A percentile compares a stretch with the other conserved stretches of the same genome.
These are phyloP conservation scores for Camelina neglecta DNA, from an alignment of 345 rosid species.

Conservation along the genomic window DNA sequence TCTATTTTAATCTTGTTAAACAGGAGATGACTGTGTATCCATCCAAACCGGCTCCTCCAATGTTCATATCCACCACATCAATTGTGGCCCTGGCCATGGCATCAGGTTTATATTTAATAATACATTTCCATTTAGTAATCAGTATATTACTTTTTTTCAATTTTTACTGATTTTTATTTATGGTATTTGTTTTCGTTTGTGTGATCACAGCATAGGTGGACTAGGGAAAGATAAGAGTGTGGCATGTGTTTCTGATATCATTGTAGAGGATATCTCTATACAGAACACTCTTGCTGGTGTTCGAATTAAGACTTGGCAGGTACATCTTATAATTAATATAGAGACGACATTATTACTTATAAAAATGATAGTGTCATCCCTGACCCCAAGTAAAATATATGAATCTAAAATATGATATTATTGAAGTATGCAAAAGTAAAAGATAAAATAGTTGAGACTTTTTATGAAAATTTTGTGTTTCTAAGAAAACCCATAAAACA, in stretches of 20 bases:
- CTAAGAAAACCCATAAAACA: neutral
- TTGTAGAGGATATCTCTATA: conserved; percentile 61
- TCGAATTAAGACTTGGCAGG: conserved; percentile 97
- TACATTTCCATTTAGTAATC: neutral
- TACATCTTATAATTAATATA: conserved; percentile 26
- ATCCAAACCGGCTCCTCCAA: conserved; percentile 87
- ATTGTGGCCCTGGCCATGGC: conserved; percentile 96
- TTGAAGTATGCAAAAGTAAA: neutral
- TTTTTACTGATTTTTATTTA: neutral
- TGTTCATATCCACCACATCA: conserved; percentile 71
- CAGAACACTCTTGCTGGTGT: conserved; percentile 70
- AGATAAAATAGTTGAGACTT: neutral
- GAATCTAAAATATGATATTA: neutral
- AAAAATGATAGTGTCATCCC: neutral
- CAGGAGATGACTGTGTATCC: conserved; percentile 96
- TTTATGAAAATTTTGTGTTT: neutral
- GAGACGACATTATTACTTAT: neutral
- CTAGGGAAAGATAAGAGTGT: conserved; percentile 74
- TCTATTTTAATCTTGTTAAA: neutral
- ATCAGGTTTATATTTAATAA: conserved; percentile 52
- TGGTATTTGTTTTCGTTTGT: neutral
- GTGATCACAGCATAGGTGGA: conserved; percentile 64
- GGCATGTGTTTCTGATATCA: conserved; percentile 75
- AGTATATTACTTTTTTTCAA: neutral
- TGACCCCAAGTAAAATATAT: neutral